Base-by-base conservation (phyloP, 139 green algal genomes). In the Chlamydomonas schloesseri region DNA sequence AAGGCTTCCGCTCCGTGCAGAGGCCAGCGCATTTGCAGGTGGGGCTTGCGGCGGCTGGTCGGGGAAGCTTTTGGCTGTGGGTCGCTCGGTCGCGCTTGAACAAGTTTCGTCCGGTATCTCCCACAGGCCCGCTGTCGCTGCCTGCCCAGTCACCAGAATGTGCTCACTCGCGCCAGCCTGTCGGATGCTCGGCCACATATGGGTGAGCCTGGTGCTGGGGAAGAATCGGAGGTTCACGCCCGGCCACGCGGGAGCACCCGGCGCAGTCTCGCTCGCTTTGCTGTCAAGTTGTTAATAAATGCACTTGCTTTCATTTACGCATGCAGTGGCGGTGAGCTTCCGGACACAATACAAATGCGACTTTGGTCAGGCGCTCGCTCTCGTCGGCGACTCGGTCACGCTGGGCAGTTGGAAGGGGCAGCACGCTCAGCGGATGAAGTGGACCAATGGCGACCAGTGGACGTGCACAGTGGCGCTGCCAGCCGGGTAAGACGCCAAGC, bases 401-500 rank as follows among this genome's bases (percentile, higher is more conserved):
- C 46, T 84, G 37, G 77, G 77, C 37, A 47, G 53, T 21, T 84
- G 77, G 77, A 23, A 29, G 5, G 26, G 17, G 15, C 13, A 50
- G 50, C 77, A 47, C 8, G 62, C 55, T 10, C 42, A 67, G 17
- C 77, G 42, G 8, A 84, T 84, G 77, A 64, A 50, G 9, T 84
- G 77, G 77, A 33, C 29, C n/a, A 50, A 26, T 6, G 77, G 64
- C 20, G 46, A 84, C n/a, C 23, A 24, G 1, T 84, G 77, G 77
- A 84, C 28, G 29, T 84, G 77, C 77, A 65, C 46, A 17, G 64
- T 84, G 36, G 46, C 37, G 75, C 58, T 82, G 42, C 42, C 42
- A 5, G 42, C 42, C 5, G 42, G 42, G 42, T 50, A 50, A 50
- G 42, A 50, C 42, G 42, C 42, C 42, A 50, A 13, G 42, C 42